Conservation (phyloP, 352 stramenopile genomes). For the Paralagenidium karlingii region DNA sequence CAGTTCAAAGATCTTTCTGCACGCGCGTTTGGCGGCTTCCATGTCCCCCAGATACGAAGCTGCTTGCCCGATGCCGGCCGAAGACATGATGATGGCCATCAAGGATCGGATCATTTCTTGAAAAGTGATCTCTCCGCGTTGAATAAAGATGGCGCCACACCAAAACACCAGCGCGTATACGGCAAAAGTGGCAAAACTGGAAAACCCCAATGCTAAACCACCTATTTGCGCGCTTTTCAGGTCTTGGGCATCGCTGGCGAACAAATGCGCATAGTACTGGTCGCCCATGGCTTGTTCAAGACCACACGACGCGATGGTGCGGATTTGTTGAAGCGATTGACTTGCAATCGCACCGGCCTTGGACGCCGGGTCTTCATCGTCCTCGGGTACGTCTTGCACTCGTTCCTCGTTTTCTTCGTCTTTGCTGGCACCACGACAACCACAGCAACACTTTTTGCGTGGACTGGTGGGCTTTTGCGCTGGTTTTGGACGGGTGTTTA, state of each 20-base stretch:
- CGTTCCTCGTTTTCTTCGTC: not conserved
- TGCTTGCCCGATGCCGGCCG: slow-evolving; percentile 16
- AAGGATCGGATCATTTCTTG: slow-evolving; percentile 33
- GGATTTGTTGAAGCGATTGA: slow-evolving; percentile 25
- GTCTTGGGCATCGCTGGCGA: slow-evolving; percentile 7
- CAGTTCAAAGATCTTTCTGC: slow-evolving; percentile 12
- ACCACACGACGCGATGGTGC: slow-evolving; percentile 23
- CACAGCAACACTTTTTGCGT: not conserved
- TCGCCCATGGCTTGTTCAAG: slow-evolving; percentile 10
- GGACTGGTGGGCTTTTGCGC: not conserved
- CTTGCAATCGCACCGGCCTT: slow-evolving; percentile 16
- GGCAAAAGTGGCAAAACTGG: slow-evolving; percentile 38
- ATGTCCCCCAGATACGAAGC: slow-evolving; percentile 14
- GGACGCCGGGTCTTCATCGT: too few species aligned
- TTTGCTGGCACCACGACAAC: slow-evolving; percentile 7
- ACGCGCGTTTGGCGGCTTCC: slow-evolving; percentile 12
- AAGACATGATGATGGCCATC: slow-evolving; percentile 38
- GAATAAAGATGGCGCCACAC: slow-evolving; percentile 17
- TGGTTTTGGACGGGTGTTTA: slow-evolving; percentile 1
- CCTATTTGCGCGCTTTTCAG: slow-evolving; percentile 20
- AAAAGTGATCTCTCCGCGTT: slow-evolving; percentile 20
- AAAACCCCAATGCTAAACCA: slow-evolving; percentile 50
- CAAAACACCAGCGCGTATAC: slow-evolving; percentile 24
- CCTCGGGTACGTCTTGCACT: too few species aligned
- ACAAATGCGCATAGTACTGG: slow-evolving; percentile 6